Percentiles rank a stretch among this genome's conserved stretches.
phyloP scores from a whole-genome alignment of 1,139 yeast species.

The Saccharomyces pastorianus region DNA sequence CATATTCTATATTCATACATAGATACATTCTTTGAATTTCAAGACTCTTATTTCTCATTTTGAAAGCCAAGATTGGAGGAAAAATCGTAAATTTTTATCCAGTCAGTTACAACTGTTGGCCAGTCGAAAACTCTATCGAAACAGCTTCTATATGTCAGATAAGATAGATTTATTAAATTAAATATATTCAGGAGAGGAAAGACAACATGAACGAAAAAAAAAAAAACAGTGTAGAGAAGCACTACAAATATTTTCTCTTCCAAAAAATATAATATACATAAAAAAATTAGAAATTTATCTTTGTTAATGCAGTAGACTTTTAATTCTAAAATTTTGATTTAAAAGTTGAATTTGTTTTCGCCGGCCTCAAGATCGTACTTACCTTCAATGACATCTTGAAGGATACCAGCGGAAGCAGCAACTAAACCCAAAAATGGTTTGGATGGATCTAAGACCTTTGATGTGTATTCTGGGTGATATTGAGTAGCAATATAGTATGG shows the following conservation, averaged over 20 bases:
- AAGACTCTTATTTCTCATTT: no score
- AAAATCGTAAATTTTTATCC: neutral
- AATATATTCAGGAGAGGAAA: neutral
- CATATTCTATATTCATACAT: no score
- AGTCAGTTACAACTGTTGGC: neutral
- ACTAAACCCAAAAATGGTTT: conserved; percentile 93
- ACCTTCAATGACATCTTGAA: conserved; percentile 14
- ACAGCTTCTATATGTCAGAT: neutral
- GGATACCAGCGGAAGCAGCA: conserved; percentile 48
- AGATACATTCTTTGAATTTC: no score
- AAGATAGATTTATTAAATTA: neutral
- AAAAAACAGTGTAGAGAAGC: neutral
- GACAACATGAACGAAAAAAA: neutral
- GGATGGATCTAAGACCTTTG: conserved; percentile 94
- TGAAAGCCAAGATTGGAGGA: neutral
- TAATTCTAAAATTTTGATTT: conserved; percentile 1
- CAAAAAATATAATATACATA: neutral
- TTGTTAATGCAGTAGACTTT: neutral
- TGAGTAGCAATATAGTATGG: conserved; percentile 93
- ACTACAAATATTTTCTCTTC: neutral
- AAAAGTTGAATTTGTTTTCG: conserved; percentile 10
- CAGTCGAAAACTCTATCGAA: neutral
- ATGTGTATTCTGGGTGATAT: conserved; percentile 95
- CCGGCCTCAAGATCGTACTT: conserved; percentile 10
- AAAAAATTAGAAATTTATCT: neutral